Evolutionary conservation across 2,329 filamentous ascomycete species (phyloP).

Genomic region (Zymoseptoria passerinii): DNA sequence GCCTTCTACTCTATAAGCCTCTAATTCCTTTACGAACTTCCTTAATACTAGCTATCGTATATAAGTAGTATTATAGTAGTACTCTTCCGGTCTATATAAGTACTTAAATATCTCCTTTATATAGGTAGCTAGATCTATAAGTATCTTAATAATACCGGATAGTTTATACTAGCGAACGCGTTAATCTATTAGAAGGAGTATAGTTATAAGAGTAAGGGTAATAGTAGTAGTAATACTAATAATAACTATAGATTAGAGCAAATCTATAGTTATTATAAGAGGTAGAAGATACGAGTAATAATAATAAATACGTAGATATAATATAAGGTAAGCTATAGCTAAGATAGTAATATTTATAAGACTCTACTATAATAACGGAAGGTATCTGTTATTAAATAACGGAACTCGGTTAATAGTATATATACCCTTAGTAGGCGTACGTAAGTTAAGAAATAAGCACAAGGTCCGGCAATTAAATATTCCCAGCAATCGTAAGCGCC

Average conservation of each 20-base stretch:
- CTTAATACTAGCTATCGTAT: background rate
- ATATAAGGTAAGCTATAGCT: background rate
- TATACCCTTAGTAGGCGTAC: background rate
- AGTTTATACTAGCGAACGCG: too few species aligned
- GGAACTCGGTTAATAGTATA: background rate
- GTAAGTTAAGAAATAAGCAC: background rate
- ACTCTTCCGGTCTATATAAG: background rate
- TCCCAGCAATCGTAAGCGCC: background rate
- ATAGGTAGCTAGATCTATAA: background rate
- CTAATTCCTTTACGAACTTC: background rate
- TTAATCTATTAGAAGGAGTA: too few species aligned
- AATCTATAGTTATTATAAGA: background rate
- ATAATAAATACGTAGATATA: background rate
- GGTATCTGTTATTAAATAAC: background rate
- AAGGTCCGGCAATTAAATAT: background rate
- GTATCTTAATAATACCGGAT: background rate
- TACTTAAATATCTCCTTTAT: background rate
- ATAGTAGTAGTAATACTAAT: background rate
- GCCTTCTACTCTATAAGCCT: background rate
- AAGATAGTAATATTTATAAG: background rate
- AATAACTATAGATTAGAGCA: background rate
- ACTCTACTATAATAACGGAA: background rate
- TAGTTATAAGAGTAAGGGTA: too few species aligned
- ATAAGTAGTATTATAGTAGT: background rate
- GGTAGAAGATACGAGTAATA: background rate